A percentile compares a stretch with the other conserved stretches of the same genome.
These are phyloP conservation scores for Epicoccum sorghinum DNA, from an alignment of 2,329 filamentous ascomycete genomes.

Conservation along the genomic window DNA sequence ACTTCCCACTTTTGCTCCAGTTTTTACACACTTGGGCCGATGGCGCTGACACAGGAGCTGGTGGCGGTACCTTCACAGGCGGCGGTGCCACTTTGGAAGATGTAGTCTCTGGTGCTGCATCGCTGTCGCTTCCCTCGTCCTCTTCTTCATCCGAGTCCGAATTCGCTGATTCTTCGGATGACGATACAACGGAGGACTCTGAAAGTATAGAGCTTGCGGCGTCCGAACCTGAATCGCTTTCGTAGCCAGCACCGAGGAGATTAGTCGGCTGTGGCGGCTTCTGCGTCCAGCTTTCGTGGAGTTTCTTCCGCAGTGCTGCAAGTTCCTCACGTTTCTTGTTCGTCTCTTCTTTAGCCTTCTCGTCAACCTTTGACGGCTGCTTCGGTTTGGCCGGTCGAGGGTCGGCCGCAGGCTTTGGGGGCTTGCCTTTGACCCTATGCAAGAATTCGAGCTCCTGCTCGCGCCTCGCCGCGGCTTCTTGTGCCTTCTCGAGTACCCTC, in stretches of 20 bases:
- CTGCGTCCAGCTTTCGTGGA: constrained; percentile 40
- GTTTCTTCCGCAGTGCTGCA: constrained; percentile 42
- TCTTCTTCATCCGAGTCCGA: constrained; percentile 25
- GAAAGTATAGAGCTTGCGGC: constrained; percentile 33
- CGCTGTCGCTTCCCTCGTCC: constrained; percentile 27
- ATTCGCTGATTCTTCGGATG: constrained; percentile 33
- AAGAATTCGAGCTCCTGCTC: constrained; percentile 50
- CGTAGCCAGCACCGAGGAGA: constrained; percentile 41
- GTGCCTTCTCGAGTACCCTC: constrained; percentile 68
- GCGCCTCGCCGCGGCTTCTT: constrained; percentile 43
- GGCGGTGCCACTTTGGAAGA: constrained; percentile 43
- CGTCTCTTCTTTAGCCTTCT: constrained; percentile 1
- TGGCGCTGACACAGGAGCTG: constrained; percentile 13
- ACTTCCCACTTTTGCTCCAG: constrained; percentile 37
- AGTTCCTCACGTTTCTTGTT: constrained; percentile 30
- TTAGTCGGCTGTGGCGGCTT: constrained; percentile 22
- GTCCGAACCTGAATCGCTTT: constrained; percentile 35
- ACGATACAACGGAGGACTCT: constrained; percentile 43
- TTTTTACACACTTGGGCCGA: constrained; percentile 26
- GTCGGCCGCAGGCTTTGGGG: constrained; percentile 22
- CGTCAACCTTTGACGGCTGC: background rate
- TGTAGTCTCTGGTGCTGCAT: constrained; percentile 46
- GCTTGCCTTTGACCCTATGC: constrained; percentile 31
- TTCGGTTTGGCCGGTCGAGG: background rate
- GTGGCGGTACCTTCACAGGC: constrained; percentile 22